phyloP scores from a whole-genome alignment of 768 basidiomycete species.

The Tremella fuciformis region DNA sequence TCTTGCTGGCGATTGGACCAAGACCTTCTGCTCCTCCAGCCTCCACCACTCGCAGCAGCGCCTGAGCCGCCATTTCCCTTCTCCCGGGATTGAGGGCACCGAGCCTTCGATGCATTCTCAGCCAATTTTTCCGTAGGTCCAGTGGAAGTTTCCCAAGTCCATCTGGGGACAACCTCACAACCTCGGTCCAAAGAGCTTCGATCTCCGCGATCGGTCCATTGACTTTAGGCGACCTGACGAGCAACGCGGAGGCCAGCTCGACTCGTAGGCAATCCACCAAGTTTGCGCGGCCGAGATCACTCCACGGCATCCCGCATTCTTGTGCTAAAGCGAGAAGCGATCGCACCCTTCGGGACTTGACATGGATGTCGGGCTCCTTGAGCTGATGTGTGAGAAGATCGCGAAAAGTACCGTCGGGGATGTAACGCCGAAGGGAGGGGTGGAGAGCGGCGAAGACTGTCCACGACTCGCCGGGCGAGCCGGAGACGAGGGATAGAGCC shows the following conservation, averaged over 20 bases:
- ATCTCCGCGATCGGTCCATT: too few species aligned
- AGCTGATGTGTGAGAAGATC: conserved; percentile 33
- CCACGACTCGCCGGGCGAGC: conserved; percentile 36
- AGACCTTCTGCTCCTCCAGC: too few species aligned
- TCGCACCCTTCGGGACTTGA: neutral
- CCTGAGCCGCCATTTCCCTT: too few species aligned
- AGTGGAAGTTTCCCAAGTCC: too few species aligned
- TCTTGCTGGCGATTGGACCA: too few species aligned
- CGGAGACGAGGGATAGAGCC: conserved; percentile 23
- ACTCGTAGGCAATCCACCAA: neutral
- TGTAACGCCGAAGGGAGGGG: conserved; percentile 25
- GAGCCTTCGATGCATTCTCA: too few species aligned
- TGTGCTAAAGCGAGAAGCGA: neutral
- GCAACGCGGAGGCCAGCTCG: neutral
- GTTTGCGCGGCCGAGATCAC: conserved; percentile 1
- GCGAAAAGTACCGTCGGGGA: conserved; percentile 32
- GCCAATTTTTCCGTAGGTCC: too few species aligned
- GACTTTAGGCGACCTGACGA: neutral
- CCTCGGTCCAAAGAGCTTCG: too few species aligned
- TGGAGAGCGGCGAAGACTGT: conserved; percentile 29
- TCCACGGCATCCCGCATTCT: conserved; percentile 2
- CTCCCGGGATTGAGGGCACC: too few species aligned
- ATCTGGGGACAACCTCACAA: too few species aligned
- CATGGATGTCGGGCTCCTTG: neutral
- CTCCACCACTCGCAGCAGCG: too few species aligned